Conservation (phyloP, 1,139 yeast species). For the Keqinozyma sinolaborantium region DNA sequence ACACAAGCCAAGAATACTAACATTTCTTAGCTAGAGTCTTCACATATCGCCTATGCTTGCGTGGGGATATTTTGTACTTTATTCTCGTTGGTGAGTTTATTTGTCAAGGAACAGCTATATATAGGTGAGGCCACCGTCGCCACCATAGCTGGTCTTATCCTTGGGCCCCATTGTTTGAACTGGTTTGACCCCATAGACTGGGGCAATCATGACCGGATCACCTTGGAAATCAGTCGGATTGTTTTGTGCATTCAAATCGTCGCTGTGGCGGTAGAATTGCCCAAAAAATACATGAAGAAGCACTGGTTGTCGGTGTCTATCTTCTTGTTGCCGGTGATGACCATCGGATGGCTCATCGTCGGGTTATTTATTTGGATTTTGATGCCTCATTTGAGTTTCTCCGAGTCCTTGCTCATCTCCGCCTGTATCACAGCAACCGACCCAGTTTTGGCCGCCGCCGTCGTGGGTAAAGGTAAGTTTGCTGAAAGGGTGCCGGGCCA, state of each 20-base stretch:
- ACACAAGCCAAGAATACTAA: conserved; percentile 2
- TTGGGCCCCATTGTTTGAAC: conserved; percentile 87
- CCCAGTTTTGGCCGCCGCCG: conserved; percentile 97
- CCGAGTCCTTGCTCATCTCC: conserved; percentile 73
- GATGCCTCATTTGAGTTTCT: conserved; percentile 77
- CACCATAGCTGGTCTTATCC: conserved; percentile 82
- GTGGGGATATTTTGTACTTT: conserved; percentile 85
- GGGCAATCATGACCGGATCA: conserved; percentile 87
- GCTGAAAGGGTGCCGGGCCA: conserved; percentile 98
- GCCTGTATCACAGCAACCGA: conserved; percentile 98
- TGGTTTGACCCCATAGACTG: conserved; percentile 89
- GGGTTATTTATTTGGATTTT: conserved; percentile 83
- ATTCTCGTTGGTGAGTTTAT: conserved; percentile 85
- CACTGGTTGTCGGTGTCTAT: conserved; percentile 86
- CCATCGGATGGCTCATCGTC: conserved; percentile 86
- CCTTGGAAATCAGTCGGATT: conserved; percentile 83
- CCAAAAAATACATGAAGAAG: conserved; percentile 84
- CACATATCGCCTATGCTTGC: conserved; percentile 92
- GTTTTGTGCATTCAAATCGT: conserved; percentile 91
- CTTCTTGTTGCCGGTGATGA: conserved; percentile 88
- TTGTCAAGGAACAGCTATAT: conserved; percentile 83
- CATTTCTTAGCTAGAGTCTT: conserved; percentile 26
- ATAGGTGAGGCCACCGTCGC: conserved; percentile 98
- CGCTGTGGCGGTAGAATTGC: conserved; percentile 96
- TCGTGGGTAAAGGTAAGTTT: conserved; percentile 95